These are phyloP conservation scores for Penicillium samsonianum DNA, from an alignment of 495 filamentous ascomycete genomes.

Conservation along the genomic window DNA sequence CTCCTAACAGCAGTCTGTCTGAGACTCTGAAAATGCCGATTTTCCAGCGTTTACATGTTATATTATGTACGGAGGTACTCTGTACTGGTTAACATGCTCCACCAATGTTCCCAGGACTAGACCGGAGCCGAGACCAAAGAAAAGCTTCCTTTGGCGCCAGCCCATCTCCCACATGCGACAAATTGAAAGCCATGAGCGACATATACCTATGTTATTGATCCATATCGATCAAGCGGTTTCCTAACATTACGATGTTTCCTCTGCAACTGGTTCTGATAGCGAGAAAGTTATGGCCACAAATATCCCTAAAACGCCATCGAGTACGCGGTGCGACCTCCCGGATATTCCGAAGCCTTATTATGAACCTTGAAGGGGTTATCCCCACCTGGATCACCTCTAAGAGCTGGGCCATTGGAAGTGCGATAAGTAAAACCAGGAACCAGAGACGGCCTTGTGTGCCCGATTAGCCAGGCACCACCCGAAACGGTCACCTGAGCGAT, in stretches of 20 bases:
- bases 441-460: slow-evolving; percentile 13
- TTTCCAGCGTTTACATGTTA: not conserved
- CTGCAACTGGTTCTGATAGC: not conserved
- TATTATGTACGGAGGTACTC: not conserved
- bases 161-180: slow-evolving; percentile 19
- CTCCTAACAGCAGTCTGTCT: no score
- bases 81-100: not conserved
- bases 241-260: not conserved
- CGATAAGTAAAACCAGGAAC: slow-evolving; percentile 14
- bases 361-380: not conserved
- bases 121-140: not conserved
- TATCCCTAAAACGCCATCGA: not conserved
- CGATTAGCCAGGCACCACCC: slow-evolving; percentile 26
- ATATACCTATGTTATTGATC: not conserved
- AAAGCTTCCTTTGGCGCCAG: slow-evolving; percentile 15
- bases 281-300: not conserved
- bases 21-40: no score
- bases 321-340: not conserved
- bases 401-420: not conserved
- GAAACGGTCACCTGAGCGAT: slow-evolving; percentile 31
- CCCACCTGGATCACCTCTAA: no score
- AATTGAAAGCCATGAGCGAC: slow-evolving; percentile 21
- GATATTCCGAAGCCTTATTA: not conserved
- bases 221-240: not conserved
- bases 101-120: slow-evolving; percentile 1